These are phyloP conservation scores for Bipolaris cookei DNA, from an alignment of 2,329 filamentous ascomycete genomes.

Conservation along the genomic window DNA sequence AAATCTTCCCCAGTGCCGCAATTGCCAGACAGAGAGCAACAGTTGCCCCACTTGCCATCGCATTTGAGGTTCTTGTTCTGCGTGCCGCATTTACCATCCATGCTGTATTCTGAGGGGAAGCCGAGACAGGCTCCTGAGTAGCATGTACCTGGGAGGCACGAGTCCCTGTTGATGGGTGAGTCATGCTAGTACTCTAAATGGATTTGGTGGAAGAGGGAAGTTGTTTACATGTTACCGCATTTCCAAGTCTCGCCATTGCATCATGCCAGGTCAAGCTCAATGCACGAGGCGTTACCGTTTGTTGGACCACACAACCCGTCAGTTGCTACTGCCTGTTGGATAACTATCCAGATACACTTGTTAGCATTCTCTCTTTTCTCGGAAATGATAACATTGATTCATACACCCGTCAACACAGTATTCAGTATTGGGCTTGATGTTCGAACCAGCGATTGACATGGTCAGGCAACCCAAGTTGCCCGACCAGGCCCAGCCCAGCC, in stretches of 20 bases:
- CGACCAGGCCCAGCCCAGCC: too few species aligned
- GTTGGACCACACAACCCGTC: constrained; percentile 40
- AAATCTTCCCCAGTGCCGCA: constrained; percentile 15
- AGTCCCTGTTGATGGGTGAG: neutral
- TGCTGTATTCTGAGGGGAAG: neutral
- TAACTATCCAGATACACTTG: neutral
- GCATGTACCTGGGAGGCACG: neutral
- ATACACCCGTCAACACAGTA: constrained; percentile 43
- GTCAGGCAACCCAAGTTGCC: too few species aligned
- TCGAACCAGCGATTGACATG: too few species aligned
- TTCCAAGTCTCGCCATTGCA: constrained; percentile 17
- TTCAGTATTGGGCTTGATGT: constrained; percentile 35
- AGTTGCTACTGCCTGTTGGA: neutral
- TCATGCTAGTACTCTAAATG: neutral
- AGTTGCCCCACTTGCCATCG: neutral
- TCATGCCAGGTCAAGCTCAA: constrained; percentile 28
- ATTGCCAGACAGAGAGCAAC: neutral
- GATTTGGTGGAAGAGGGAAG: too few species aligned
- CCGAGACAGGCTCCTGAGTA: neutral
- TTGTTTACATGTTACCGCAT: constrained; percentile 2
- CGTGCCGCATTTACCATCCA: neutral
- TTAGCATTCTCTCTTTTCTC: neutral
- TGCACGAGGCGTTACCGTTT: constrained; percentile 43
- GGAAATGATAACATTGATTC: neutral
- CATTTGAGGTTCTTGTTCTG: neutral